A percentile compares a stretch with the other conserved stretches of the same genome.
phyloP scores from a whole-genome alignment of 345 rosid genomes.

The Aquilaria sinensis region DNA sequence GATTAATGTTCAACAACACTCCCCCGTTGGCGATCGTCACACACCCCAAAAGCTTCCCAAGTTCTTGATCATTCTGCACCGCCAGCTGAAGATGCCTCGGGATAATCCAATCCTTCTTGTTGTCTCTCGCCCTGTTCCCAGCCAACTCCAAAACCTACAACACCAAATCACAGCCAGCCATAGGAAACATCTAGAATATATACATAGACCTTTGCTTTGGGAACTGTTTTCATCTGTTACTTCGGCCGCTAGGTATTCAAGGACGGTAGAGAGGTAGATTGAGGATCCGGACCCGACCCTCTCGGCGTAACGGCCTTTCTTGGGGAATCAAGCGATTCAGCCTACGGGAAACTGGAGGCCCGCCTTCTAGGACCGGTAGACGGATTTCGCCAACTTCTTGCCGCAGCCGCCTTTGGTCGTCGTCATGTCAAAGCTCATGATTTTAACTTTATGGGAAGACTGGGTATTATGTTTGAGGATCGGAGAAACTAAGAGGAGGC shows the following conservation, averaged over 20 bases:
- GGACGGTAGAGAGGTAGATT: conserved; percentile 72
- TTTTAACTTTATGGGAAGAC: not conserved
- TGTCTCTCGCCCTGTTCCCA: conserved; percentile 76
- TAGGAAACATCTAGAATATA: not conserved
- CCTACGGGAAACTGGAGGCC: conserved; percentile 81
- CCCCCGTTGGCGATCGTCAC: conserved; percentile 81
- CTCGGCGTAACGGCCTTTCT: conserved; percentile 59
- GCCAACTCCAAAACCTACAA: conserved; percentile 70
- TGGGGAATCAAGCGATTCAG: conserved; percentile 66
- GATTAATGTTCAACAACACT: conserved; percentile 60
- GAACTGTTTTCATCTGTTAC: conserved; percentile 1
- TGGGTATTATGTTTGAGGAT: not conserved
- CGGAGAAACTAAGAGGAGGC: not conserved
- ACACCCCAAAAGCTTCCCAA: conserved; percentile 56
- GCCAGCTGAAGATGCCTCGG: conserved; percentile 82
- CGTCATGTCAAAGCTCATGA: conserved; percentile 33
- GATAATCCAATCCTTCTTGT: conserved; percentile 63
- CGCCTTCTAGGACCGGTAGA: conserved; percentile 56
- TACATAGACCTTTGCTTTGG: not conserved
- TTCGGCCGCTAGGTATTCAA: conserved; percentile 86
- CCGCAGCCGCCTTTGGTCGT: conserved; percentile 57
- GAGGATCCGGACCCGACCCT: conserved; percentile 78
- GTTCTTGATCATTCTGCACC: conserved; percentile 70
- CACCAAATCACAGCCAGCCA: conserved; percentile 24
- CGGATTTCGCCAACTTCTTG: conserved; percentile 52